Conservation (phyloP, 2,329 filamentous ascomycete species). For the Emericellopsis cladophorae region DNA sequence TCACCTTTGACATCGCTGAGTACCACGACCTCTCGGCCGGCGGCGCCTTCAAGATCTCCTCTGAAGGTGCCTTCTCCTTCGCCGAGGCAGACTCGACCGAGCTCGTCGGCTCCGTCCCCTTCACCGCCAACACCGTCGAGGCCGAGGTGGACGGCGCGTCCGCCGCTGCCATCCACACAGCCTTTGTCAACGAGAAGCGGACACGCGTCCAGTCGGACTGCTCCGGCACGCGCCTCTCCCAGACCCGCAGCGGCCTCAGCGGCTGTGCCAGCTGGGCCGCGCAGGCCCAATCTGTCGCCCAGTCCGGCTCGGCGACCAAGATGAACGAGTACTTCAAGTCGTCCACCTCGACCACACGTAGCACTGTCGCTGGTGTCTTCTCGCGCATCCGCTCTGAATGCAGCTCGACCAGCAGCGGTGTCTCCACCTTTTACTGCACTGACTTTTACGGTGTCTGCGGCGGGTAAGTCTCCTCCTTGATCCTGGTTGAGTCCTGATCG, state of each 20-base stretch:
- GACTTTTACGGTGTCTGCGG: slow-evolving; percentile 42
- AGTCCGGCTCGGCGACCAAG: slow-evolving; percentile 32
- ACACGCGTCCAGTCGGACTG: slow-evolving; percentile 36
- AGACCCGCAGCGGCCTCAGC: slow-evolving; percentile 29
- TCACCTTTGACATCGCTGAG: slow-evolving; percentile 36
- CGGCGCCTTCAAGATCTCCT: slow-evolving; percentile 38
- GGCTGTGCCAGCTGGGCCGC: slow-evolving; percentile 38
- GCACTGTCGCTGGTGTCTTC: slow-evolving; percentile 37
- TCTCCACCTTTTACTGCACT: slow-evolving; percentile 43
- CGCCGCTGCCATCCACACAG: slow-evolving; percentile 32
- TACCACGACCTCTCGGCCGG: slow-evolving; percentile 31
- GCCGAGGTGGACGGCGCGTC: slow-evolving; percentile 40
- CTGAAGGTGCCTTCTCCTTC: slow-evolving; percentile 38
- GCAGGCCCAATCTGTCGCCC: slow-evolving; percentile 19
- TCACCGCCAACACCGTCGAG: slow-evolving; percentile 41
- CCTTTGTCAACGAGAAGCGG: slow-evolving; percentile 31
- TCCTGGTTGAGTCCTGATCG: too few relatives aligned
- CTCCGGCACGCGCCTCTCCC: slow-evolving; percentile 25
- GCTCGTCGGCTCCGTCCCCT: slow-evolving; percentile 36
- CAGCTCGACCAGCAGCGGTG: slow-evolving; percentile 29
- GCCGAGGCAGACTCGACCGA: slow-evolving; percentile 33
- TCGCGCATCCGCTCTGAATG: slow-evolving; percentile 42
- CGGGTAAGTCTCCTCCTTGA: background rate
- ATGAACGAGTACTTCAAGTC: slow-evolving; percentile 54
- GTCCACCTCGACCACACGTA: slow-evolving; percentile 27